Conservation (phyloP, 805 yeast genomes). For the Candida lessepsii region DNA sequence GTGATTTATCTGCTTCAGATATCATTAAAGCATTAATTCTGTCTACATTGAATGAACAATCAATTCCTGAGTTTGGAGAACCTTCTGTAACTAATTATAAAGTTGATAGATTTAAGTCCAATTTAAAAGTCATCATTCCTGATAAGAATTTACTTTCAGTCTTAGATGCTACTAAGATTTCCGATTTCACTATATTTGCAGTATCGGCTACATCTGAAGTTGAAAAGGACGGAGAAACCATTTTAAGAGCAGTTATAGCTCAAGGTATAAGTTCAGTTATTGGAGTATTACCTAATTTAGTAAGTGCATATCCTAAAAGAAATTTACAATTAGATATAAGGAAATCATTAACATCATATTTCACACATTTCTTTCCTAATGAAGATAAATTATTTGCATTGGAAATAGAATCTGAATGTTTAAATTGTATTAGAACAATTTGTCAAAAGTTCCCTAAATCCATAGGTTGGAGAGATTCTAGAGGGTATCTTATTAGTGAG, state of each 20-base stretch:
- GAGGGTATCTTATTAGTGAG: conserved; percentile 86
- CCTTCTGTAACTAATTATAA: conserved; percentile 54
- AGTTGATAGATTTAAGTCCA: conserved; percentile 69
- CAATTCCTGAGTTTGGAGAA: conserved; percentile 24
- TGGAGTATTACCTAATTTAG: conserved; percentile 76
- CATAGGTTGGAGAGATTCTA: conserved; percentile 87
- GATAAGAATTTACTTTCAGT: conserved; percentile 65
- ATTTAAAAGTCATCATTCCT: conserved; percentile 71
- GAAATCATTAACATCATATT: conserved; percentile 43
- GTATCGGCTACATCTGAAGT: conserved; percentile 85
- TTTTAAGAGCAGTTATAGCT: conserved; percentile 80
- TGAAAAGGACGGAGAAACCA: conserved; percentile 82
- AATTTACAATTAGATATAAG: conserved; percentile 68
- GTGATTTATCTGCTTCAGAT: conserved; percentile 58
- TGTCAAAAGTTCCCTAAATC: conserved; percentile 87
- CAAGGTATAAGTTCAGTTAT: conserved; percentile 87
- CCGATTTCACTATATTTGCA: conserved; percentile 90
- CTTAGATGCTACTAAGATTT: conserved; percentile 81
- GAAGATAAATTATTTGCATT: conserved; percentile 75
- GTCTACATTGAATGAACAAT: conserved; percentile 34
- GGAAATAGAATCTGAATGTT: conserved; percentile 66
- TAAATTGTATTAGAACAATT: conserved; percentile 67
- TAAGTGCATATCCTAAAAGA: conserved; percentile 63
- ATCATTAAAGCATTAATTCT: conserved; percentile 54
- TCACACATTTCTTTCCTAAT: conserved; percentile 51